Percentiles rank a stretch among this genome's conserved stretches.
Conservation (phyloP, 371 early-diverging fungal species). For the Apophysomyces variabilis region DNA sequence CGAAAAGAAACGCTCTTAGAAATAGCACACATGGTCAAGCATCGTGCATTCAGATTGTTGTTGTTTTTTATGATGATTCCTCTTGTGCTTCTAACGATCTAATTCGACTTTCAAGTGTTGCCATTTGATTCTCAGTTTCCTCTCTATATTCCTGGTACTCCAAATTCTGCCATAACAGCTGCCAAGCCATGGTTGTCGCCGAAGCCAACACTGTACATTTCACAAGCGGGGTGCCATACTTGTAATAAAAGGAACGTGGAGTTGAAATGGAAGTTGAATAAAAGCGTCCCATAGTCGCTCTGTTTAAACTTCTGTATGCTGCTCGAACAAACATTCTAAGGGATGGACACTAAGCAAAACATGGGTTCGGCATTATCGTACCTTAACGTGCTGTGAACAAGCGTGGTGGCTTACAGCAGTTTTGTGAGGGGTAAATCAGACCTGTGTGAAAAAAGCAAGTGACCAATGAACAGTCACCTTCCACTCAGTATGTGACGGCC, state of each 20-base stretch:
- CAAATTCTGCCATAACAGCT: conserved; percentile 49
- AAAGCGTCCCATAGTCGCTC: conserved; percentile 19
- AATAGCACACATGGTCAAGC: too few species aligned
- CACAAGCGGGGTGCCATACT: conserved; percentile 55
- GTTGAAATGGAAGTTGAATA: conserved; percentile 25
- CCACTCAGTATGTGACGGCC: too few species aligned
- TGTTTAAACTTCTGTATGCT: conserved; percentile 19
- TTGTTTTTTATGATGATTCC: conserved; percentile 1
- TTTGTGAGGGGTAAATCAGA: too few species aligned
- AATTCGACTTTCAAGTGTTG: conserved; percentile 40
- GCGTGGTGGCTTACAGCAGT: too few species aligned
- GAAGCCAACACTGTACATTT: conserved; percentile 51
- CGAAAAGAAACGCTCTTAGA: too few species aligned
- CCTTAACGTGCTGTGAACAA: too few species aligned
- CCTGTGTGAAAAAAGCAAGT: too few species aligned
- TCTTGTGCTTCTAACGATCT: conserved; percentile 44
- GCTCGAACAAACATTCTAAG: conserved; percentile 48
- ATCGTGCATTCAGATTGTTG: too few species aligned
- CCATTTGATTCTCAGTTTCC: conserved; percentile 37
- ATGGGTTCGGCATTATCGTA: neutral
- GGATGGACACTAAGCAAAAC: neutral
- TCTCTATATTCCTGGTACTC: conserved; percentile 55
- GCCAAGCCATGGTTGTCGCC: conserved; percentile 46
- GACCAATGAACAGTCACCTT: too few species aligned
- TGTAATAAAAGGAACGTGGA: conserved; percentile 39